Evolutionary conservation across 495 filamentous ascomycete species (phyloP).

Genomic region (Pseudevernia furfuracea): DNA sequence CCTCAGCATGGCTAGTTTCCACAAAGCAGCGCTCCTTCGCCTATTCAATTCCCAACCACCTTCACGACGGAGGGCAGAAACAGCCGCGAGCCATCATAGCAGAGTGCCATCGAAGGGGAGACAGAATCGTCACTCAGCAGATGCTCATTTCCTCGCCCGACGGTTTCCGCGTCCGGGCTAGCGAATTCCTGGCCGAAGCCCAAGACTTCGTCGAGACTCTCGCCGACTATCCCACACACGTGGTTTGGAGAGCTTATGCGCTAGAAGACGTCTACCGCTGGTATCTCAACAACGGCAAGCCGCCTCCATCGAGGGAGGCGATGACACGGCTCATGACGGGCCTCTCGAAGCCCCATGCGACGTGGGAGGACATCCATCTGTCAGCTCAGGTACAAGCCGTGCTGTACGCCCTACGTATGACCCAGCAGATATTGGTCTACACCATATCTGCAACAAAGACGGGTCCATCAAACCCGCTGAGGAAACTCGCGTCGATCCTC

Average conservation of each 20-base stretch:
- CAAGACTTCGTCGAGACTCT: conserved; percentile 6
- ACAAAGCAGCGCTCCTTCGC: conserved; percentile 46
- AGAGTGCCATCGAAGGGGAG: conserved; percentile 44
- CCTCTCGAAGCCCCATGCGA: conserved; percentile 24
- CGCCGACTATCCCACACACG: neutral
- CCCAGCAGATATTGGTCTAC: conserved; percentile 44
- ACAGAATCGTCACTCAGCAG: neutral
- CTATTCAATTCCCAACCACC: conserved; percentile 39
- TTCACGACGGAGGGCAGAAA: conserved; percentile 31
- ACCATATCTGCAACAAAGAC: neutral
- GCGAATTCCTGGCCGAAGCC: no score
- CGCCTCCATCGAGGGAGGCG: neutral
- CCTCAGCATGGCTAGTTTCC: conserved; percentile 58
- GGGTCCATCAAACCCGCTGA: neutral
- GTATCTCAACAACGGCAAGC: conserved; percentile 10
- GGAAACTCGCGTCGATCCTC: neutral
- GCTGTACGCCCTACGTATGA: conserved; percentile 59
- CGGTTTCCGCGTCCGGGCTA: no score
- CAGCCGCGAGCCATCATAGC: conserved; percentile 6
- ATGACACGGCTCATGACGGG: conserved; percentile 21
- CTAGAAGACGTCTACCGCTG: conserved; percentile 10
- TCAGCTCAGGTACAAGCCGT: conserved; percentile 54
- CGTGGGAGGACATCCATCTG: conserved; percentile 59
- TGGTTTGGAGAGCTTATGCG: conserved; percentile 12
- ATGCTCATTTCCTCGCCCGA: neutral